Conservation (phyloP, 495 filamentous ascomycete species). For the Penicillium paxilli region DNA sequence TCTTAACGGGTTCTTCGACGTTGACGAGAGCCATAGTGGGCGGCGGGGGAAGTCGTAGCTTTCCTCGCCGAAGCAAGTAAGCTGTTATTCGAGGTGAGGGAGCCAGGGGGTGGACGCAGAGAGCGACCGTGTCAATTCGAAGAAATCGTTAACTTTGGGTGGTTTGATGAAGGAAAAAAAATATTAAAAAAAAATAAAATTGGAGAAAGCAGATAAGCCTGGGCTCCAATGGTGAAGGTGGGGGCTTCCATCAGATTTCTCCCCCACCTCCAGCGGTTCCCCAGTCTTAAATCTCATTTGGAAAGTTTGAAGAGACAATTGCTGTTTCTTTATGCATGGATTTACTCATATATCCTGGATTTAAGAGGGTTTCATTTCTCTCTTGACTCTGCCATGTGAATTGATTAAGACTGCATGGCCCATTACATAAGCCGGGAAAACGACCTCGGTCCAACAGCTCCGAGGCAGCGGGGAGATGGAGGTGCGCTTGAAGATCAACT, state of each 20-base stretch:
- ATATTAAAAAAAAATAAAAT: neutral
- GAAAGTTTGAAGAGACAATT: neutral
- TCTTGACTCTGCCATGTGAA: neutral
- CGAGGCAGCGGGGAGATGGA: constrained; percentile 20
- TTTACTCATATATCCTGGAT: neutral
- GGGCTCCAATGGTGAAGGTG: neutral
- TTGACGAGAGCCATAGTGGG: constrained; percentile 57
- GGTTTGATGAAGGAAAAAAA: too few relatives aligned
- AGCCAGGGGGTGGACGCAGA: constrained; percentile 48
- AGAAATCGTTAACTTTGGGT: neutral
- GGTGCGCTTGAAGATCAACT: constrained; percentile 1
- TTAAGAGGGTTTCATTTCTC: too few relatives aligned
- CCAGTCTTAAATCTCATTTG: neutral
- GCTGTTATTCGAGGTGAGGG: constrained; percentile 59
- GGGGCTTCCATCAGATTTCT: neutral
- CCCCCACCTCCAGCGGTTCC: neutral
- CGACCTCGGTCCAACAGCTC: constrained; percentile 22
- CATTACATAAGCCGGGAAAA: constrained; percentile 25
- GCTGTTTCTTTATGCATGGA: neutral
- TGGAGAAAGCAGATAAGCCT: neutral
- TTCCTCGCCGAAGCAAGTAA: constrained; percentile 57
- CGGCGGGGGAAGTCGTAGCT: constrained; percentile 36
- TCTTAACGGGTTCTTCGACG: constrained; percentile 36
- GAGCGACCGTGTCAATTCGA: neutral
- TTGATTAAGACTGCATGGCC: constrained; percentile 1